A percentile compares a stretch with the other conserved stretches of the same genome.
Evolutionary conservation across 805 yeast species (phyloP).

Genomic region (Ogataea saltuana): DNA sequence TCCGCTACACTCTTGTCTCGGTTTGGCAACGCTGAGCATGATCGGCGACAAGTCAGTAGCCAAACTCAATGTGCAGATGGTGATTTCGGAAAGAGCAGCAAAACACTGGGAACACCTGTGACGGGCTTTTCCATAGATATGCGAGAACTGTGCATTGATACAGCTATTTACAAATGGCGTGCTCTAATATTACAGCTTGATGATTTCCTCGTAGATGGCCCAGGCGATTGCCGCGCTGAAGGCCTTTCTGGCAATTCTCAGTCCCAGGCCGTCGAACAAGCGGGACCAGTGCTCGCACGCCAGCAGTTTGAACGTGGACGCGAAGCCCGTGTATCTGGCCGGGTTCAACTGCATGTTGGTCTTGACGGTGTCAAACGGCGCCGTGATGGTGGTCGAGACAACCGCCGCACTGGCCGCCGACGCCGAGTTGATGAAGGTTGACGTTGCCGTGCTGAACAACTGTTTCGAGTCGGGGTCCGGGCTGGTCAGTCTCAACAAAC

Average conservation of each 20-base stretch:
- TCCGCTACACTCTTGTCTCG: conserved; percentile 67
- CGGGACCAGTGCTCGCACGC: conserved; percentile 50
- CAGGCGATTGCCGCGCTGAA: conserved; percentile 93
- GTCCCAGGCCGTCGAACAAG: conserved; percentile 79
- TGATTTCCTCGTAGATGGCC: conserved; percentile 93
- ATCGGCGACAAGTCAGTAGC: conserved; percentile 23
- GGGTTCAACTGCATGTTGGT: conserved; percentile 85
- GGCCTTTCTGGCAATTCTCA: conserved; percentile 83
- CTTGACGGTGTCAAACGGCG: conserved; percentile 93
- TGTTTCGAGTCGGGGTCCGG: not conserved
- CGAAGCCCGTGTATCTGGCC: conserved; percentile 41
- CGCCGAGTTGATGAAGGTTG: conserved; percentile 61
- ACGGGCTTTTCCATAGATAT: too few relatives aligned
- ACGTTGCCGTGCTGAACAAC: conserved; percentile 24
- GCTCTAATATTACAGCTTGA: conserved; percentile 48
- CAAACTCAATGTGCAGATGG: conserved; percentile 24
- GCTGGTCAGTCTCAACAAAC: conserved; percentile 28
- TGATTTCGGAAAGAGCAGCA: conserved; percentile 25
- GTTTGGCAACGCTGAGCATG: conserved; percentile 53
- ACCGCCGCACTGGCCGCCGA: conserved; percentile 83
- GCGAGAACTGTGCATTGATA: too few relatives aligned
- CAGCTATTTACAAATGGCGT: conserved; percentile 7
- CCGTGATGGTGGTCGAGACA: conserved; percentile 80
- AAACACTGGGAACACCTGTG: conserved; percentile 22
- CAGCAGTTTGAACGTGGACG: conserved; percentile 41